These are phyloP conservation scores for Parastagonospora avenae DNA, from an alignment of 2,329 filamentous ascomycete species.

Conservation along the genomic window DNA sequence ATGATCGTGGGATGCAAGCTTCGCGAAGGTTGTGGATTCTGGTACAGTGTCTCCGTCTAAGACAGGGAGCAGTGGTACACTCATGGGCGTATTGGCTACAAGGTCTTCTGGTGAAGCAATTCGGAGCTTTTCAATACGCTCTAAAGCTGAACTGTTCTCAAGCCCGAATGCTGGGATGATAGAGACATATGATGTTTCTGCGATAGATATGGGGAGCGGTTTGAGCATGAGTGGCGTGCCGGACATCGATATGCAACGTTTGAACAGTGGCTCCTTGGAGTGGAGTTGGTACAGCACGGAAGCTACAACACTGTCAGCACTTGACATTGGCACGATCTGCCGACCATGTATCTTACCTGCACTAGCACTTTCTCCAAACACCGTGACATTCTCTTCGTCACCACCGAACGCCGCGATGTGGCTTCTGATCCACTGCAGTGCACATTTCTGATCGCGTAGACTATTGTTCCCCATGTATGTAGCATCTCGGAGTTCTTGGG, in stretches of 20 bases:
- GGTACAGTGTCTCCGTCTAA: slow-evolving; percentile 51
- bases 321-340: neutral
- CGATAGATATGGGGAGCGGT: slow-evolving; percentile 40
- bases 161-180: slow-evolving; percentile 48
- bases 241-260: slow-evolving; percentile 28
- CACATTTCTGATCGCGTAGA: slow-evolving; percentile 38
- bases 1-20: neutral
- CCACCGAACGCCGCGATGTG: slow-evolving; percentile 44
- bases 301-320: slow-evolving; percentile 10
- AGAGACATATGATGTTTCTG: slow-evolving; percentile 49
- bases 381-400: slow-evolving; percentile 38
- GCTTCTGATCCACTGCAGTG: slow-evolving; percentile 41
- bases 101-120: slow-evolving; percentile 47
- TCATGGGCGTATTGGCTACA: slow-evolving; percentile 45
- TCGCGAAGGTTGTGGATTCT: slow-evolving; percentile 11
- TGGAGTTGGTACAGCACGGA: slow-evolving; percentile 24
- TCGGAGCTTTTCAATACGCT: slow-evolving; percentile 47
- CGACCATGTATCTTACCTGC: slow-evolving; percentile 38
- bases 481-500: slow-evolving; percentile 50
- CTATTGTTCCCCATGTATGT: slow-evolving; percentile 40
- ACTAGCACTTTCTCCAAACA: slow-evolving; percentile 54
- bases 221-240: slow-evolving; percentile 46
- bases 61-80: slow-evolving; percentile 41
- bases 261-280: slow-evolving; percentile 24
- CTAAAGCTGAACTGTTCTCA: slow-evolving; percentile 34